Percentiles rank a stretch among this genome's conserved stretches.
These are phyloP conservation scores for Boletellus sp. DNA, from an alignment of 768 basidiomycete species.

Conservation along the genomic window DNA sequence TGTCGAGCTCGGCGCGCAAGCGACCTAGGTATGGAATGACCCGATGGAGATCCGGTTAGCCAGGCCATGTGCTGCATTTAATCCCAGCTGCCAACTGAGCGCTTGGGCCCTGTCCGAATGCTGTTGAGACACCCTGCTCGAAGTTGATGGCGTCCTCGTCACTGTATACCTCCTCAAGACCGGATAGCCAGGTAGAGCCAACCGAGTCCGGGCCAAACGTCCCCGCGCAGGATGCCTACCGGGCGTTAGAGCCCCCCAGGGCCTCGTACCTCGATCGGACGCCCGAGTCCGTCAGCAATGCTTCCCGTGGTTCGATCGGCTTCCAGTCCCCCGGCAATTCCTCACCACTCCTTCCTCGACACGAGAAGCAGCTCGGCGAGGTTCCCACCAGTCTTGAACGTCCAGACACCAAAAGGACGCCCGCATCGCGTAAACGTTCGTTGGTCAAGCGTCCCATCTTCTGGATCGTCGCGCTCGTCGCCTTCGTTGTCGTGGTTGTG, in stretches of 20 bases:
- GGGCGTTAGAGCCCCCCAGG: constrained; percentile 17
- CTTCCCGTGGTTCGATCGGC: constrained; percentile 21
- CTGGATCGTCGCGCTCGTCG: constrained; percentile 28
- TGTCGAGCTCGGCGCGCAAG: too few species aligned
- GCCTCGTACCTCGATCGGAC: constrained; percentile 26
- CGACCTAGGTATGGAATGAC: too few species aligned
- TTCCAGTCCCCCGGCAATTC: constrained; percentile 20
- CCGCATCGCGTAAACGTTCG: constrained; percentile 15
- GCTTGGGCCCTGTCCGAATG: neutral
- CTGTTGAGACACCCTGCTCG: neutral
- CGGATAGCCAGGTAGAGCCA: constrained; percentile 18
- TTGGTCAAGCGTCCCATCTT: constrained; percentile 20
- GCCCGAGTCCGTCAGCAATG: constrained; percentile 13
- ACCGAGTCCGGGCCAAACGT: constrained; percentile 8
- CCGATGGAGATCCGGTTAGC: too few species aligned
- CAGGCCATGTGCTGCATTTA: too few species aligned
- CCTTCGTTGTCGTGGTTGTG: constrained; percentile 30
- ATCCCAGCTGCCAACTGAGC: neutral
- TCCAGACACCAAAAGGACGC: neutral
- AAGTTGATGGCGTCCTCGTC: constrained; percentile 1
- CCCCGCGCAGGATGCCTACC: constrained; percentile 3
- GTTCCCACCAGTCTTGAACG: constrained; percentile 1
- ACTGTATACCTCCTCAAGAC: constrained; percentile 16
- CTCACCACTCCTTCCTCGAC: constrained; percentile 22
- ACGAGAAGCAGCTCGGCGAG: constrained; percentile 16